Conservation (phyloP, 495 filamentous ascomycete genomes). For the Penicillium salamii region DNA sequence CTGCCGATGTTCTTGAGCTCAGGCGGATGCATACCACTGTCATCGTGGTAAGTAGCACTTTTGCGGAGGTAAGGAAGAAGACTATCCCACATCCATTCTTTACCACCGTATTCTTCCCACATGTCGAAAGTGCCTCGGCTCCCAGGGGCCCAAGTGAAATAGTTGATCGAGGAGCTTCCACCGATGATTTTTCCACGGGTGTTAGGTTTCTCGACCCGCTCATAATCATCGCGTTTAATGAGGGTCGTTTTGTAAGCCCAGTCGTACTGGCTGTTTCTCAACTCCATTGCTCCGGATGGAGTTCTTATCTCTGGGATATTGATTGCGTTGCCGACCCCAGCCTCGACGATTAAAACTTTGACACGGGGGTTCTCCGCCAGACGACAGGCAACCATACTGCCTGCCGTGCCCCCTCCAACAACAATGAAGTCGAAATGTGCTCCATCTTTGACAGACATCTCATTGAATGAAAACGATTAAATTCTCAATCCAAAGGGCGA, state of each 20-base stretch:
- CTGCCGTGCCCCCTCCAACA: conserved; percentile 57
- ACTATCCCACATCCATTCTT: conserved; percentile 57
- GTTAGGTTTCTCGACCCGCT: conserved; percentile 61
- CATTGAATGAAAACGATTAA: not conserved
- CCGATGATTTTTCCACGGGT: conserved; percentile 55
- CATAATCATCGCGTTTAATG: conserved; percentile 59
- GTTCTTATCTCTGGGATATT: conserved; percentile 43
- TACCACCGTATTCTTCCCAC: conserved; percentile 54
- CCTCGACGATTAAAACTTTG: conserved; percentile 54
- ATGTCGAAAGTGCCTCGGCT: conserved; percentile 54
- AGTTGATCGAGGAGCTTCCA: conserved; percentile 51
- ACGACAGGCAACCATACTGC: conserved; percentile 53
- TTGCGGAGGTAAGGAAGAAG: conserved; percentile 52
- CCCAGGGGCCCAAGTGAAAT: conserved; percentile 56
- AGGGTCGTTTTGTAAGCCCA: conserved; percentile 64
- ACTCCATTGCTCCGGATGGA: conserved; percentile 39
- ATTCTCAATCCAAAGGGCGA: too few relatives aligned
- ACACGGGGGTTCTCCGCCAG: conserved; percentile 55
- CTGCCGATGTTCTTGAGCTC: conserved; percentile 48
- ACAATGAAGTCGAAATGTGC: conserved; percentile 38
- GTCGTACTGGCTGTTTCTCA: conserved; percentile 49
- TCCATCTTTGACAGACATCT: conserved; percentile 12
- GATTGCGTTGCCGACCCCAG: conserved; percentile 36
- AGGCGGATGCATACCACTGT: conserved; percentile 32
- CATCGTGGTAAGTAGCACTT: conserved; percentile 55